A percentile compares a stretch with the other conserved stretches of the same genome.
Evolutionary conservation across 352 stramenopile genomes (phyloP).

Genomic region (Phytophthora pseudosyringae): DNA sequence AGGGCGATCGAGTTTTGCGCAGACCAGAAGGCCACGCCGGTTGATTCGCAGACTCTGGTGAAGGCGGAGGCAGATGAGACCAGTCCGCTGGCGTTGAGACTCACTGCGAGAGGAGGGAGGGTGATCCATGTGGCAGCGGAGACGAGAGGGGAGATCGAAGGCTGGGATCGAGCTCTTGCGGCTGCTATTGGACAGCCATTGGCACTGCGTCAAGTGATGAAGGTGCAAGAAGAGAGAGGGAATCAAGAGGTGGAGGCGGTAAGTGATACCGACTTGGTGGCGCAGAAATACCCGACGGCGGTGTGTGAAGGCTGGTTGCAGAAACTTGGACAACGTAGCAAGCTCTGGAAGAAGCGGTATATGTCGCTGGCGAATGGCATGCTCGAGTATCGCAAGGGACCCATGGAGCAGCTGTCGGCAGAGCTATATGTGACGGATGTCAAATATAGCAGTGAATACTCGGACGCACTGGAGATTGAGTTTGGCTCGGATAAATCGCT

Average conservation of each 20-base stretch:
- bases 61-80: constrained; percentile 25
- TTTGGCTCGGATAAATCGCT: constrained; percentile 54
- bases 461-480: constrained; percentile 51
- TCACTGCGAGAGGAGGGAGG: constrained; percentile 18
- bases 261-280: constrained; percentile 24
- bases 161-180: constrained; percentile 35
- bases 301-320: constrained; percentile 68
- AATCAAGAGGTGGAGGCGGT: constrained; percentile 20
- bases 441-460: constrained; percentile 41
- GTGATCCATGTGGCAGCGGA: constrained; percentile 33
- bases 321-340: constrained; percentile 52
- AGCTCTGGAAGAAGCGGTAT: constrained; percentile 68
- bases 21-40: constrained; percentile 30
- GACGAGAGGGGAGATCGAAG: constrained; percentile 38
- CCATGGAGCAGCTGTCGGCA: constrained; percentile 52
- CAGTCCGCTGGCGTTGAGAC: constrained; percentile 30
- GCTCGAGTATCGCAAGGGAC: constrained; percentile 68
- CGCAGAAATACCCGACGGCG: constrained; percentile 27
- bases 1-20: constrained; percentile 62
- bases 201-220: constrained; percentile 16
- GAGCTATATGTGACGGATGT: constrained; percentile 63
- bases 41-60: constrained; percentile 40
- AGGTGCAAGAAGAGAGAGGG: constrained; percentile 7
- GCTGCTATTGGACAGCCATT: constrained; percentile 27
- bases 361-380: constrained; percentile 63